These are phyloP conservation scores for Raffaelea arxii DNA, from an alignment of 2,329 filamentous ascomycete genomes.

Conservation along the genomic window DNA sequence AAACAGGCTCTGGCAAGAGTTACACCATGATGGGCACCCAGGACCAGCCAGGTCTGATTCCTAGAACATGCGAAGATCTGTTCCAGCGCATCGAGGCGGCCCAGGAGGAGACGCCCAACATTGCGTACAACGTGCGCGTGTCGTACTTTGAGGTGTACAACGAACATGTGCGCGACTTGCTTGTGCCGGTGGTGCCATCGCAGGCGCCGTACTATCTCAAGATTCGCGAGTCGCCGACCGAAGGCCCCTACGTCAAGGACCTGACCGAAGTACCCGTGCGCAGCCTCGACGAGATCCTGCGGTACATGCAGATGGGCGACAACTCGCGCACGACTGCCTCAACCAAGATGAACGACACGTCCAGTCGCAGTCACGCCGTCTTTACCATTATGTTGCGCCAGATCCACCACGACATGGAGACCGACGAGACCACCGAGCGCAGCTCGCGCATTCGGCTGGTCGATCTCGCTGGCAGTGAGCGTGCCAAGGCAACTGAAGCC, in stretches of 20 bases:
- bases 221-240: constrained; percentile 94
- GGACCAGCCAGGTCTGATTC: constrained; percentile 89
- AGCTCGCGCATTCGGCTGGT: constrained; percentile 90
- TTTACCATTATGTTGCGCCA: constrained; percentile 98
- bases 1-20: constrained; percentile 96
- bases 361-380: constrained; percentile 89
- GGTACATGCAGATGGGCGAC: constrained; percentile 86
- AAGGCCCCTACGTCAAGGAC: constrained; percentile 96
- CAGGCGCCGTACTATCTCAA: constrained; percentile 89
- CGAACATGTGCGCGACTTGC: constrained; percentile 86
- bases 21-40: constrained; percentile 99
- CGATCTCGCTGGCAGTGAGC: constrained; percentile 88
- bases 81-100: constrained; percentile 73
- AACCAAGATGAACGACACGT: constrained; percentile 99
- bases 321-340: constrained; percentile 78
- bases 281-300: constrained; percentile 76
- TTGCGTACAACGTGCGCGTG: constrained; percentile 89
- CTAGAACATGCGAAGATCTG: constrained; percentile 95
- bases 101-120: constrained; percentile 51
- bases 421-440: constrained; percentile 95
- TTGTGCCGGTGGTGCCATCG: constrained; percentile 27
- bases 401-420: constrained; percentile 93
- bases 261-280: constrained; percentile 79
- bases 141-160: constrained; percentile 99
- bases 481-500: constrained; percentile 90